phyloP scores from a whole-genome alignment of 2,329 filamentous ascomycete species.

The Trichoderma simmonsii region DNA sequence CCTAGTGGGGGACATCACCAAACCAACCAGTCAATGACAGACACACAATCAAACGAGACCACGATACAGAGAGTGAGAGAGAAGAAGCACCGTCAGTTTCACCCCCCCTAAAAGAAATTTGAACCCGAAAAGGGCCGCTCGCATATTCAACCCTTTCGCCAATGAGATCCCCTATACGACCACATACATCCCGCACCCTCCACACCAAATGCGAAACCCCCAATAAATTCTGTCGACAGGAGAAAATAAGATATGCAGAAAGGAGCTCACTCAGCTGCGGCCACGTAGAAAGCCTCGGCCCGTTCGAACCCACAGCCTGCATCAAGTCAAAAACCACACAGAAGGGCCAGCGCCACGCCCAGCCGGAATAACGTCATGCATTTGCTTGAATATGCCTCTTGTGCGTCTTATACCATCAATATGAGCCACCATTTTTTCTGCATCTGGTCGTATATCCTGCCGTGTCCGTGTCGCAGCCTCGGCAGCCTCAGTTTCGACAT shows the following conservation, averaged over 20 bases:
- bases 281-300: constrained; percentile 11
- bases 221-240: neutral
- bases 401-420: neutral
- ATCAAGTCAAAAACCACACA: neutral
- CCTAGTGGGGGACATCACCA: neutral
- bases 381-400: neutral
- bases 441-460: neutral
- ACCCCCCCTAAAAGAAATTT: neutral
- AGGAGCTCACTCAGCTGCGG: neutral
- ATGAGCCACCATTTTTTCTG: neutral
- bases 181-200: neutral
- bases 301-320: neutral
- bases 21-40: neutral
- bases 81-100: neutral
- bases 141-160: neutral
- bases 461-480: constrained; percentile 3
- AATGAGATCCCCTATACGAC: neutral
- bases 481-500: neutral
- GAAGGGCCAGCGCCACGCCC: neutral
- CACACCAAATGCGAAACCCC: neutral
- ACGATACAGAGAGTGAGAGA: neutral
- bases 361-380: neutral
- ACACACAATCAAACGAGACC: neutral
- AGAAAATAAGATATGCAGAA: neutral
- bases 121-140: neutral